A percentile compares a stretch with the other conserved stretches of the same genome.
phyloP scores from a whole-genome alignment of 257 asterid species.

The Handroanthus guayacan region DNA sequence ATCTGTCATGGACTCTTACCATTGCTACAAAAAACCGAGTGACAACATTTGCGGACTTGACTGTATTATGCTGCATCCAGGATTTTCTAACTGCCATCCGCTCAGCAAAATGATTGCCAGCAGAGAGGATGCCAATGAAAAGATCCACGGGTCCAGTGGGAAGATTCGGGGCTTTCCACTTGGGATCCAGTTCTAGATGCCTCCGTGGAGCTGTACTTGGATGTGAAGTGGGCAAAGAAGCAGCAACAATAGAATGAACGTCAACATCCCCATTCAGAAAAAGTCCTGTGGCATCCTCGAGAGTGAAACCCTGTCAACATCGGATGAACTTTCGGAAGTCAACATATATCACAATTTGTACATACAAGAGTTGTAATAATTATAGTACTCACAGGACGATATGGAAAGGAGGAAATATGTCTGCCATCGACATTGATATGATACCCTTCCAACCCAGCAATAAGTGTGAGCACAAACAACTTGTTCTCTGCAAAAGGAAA shows the following conservation, averaged over 20 bases:
- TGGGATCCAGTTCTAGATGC: slow-evolving; percentile 69
- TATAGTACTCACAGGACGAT: slow-evolving; percentile 74
- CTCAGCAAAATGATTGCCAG: slow-evolving; percentile 96
- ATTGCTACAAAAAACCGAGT: slow-evolving; percentile 92
- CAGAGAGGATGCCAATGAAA: slow-evolving; percentile 90
- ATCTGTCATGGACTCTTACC: slow-evolving; percentile 56
- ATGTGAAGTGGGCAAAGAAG: slow-evolving; percentile 83
- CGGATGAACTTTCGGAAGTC: slow-evolving; percentile 32
- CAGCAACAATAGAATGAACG: slow-evolving; percentile 76
- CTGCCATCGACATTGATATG: slow-evolving; percentile 88
- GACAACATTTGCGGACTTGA: slow-evolving; percentile 68
- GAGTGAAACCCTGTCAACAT: slow-evolving; percentile 76
- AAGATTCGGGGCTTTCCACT: slow-evolving; percentile 82
- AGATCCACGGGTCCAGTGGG: slow-evolving; percentile 76
- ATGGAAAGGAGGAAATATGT: slow-evolving; percentile 85
- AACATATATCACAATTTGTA: slow-evolving; percentile 24
- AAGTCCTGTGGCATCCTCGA: slow-evolving; percentile 93
- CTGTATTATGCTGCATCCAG: slow-evolving; percentile 79
- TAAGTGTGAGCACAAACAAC: slow-evolving; percentile 87
- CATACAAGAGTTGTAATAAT: slow-evolving; percentile 23
- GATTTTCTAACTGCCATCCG: slow-evolving; percentile 96
- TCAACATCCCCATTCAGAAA: slow-evolving; percentile 77
- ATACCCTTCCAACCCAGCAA: slow-evolving; percentile 94
- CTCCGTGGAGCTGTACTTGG: slow-evolving; percentile 79
- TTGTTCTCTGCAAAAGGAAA: slow-evolving; percentile 87